Percentiles rank a stretch among this genome's conserved stretches.
Conservation (phyloP, 1,139 yeast genomes). For the Starmera stellimalicola region DNA sequence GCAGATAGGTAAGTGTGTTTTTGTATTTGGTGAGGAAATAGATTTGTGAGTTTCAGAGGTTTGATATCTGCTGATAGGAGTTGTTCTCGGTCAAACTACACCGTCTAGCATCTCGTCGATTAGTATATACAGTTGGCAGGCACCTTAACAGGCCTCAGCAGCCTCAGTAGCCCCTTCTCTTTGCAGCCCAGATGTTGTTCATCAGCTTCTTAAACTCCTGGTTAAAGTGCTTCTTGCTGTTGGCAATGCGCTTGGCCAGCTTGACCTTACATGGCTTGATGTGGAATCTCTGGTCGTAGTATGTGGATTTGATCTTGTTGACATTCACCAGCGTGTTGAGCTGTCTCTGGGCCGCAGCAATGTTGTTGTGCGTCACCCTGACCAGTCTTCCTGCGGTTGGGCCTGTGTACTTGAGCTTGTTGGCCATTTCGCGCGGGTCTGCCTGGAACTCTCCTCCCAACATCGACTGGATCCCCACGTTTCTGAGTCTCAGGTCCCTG, state of each 20-base stretch:
- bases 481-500: not conserved
- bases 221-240: not conserved
- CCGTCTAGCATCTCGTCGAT: too few relatives aligned
- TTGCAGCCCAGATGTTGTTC: not conserved
- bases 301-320: not conserved
- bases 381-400: not conserved
- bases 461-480: not conserved
- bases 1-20: too few relatives aligned
- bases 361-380: not conserved
- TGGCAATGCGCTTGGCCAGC: not conserved
- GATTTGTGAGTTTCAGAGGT: too few relatives aligned
- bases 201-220: slow-evolving; percentile 1
- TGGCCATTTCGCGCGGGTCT: not conserved
- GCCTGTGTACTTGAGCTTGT: slow-evolving; percentile 1
- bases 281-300: not conserved
- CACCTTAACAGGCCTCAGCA: too few relatives aligned
- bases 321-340: not conserved
- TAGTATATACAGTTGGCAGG: too few relatives aligned
- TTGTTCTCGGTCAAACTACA: too few relatives aligned
- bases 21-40: too few relatives aligned
- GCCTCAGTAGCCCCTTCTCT: slow-evolving; percentile 1
- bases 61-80: too few relatives aligned
- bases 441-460: not conserved
- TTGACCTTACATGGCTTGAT: slow-evolving; percentile 1
- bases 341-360: not conserved